Evolutionary conservation across 1,139 yeast genomes (phyloP), one percentile per base, ranked within the genome.

Genomic region (Yamadazyma conglobata): DNA sequence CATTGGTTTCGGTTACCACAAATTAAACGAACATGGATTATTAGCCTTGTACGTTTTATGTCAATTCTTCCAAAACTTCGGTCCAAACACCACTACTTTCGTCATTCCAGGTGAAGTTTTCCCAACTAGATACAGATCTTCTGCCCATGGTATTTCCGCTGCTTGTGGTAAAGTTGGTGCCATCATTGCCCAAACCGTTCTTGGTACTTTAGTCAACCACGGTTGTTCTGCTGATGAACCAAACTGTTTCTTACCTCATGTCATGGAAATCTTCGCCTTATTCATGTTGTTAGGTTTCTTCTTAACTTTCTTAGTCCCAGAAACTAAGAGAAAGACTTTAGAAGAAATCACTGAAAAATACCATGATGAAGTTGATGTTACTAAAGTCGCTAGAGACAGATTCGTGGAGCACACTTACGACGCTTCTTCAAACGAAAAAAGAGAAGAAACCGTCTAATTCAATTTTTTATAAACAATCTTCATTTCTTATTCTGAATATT

Each of bases 101-200:
- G 76, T 91, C 51, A 78, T 87, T 50, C 97, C 98, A 30, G 98
- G 97, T 60, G 98, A 91, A 70, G 74, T 80, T 53, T 91, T 73
- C 86, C 98, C 98, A 56, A 91, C 98, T 30, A 77, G 94, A 65
- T 87, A 88, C 69, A 86, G 98, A 77, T 91, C 97, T 25, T 81
- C 96, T 46, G 96, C 97, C 34, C 98, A 91, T 58, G 98, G 98
- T 73, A 67, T 91, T 43, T 86, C 96, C 46, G 98, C 98, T 44
- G 97, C 95, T 33, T 58, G 78, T 31, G 98, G 98, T 74, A 91
- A 91, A 68, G 70, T 85, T 44, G 98, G 98, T 69, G 97, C 98
- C 39, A 86, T 91, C 47, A 77, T 91, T 64, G 97, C 97, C 22
- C 93, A 88, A 65, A 82, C 94, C 40, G 81, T 84, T 58, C 60